phyloP scores from a whole-genome alignment of 257 asterid genomes.

The Penstemon davidsonii region DNA sequence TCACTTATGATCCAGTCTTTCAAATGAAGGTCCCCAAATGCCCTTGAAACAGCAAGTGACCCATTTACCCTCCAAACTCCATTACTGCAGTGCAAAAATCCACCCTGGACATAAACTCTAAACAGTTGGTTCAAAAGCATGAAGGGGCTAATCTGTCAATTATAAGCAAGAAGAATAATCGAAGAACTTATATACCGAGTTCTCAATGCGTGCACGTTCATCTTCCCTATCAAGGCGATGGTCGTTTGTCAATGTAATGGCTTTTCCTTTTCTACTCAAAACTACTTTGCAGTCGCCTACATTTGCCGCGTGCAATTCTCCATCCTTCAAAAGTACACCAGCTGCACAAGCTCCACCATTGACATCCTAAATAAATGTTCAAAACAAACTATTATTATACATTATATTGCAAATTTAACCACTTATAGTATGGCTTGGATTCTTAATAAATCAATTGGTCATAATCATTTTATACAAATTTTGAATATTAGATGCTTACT shows the following conservation, averaged over 20 bases:
- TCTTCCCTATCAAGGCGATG: conserved; percentile 50
- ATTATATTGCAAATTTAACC: too few relatives aligned
- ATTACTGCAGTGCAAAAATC: conserved; percentile 38
- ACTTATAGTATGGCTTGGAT: too few relatives aligned
- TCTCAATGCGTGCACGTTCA: conserved; percentile 46
- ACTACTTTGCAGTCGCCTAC: conserved; percentile 55
- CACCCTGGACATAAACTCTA: conserved; percentile 37
- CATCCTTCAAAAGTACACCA: conserved; percentile 47
- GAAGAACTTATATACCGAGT: conserved; percentile 30
- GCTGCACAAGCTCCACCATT: conserved; percentile 60
- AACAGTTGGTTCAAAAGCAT: neutral
- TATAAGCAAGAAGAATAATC: neutral
- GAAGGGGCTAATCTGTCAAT: neutral
- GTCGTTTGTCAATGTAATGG: conserved; percentile 42
- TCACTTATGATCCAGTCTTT: conserved; percentile 54
- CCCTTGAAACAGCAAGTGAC: conserved; percentile 51
- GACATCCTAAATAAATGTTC: conserved; percentile 31
- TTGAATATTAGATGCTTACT: conserved; percentile 22
- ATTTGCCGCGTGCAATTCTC: conserved; percentile 44
- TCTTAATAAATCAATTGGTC: too few relatives aligned
- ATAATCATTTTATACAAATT: too few relatives aligned
- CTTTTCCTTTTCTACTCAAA: conserved; percentile 42
- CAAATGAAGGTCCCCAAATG: conserved; percentile 50
- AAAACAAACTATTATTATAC: neutral
- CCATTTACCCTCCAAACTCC: conserved; percentile 59